phyloP scores from a whole-genome alignment of 73 alveolate species.

The Durusdinium trenchii region DNA sequence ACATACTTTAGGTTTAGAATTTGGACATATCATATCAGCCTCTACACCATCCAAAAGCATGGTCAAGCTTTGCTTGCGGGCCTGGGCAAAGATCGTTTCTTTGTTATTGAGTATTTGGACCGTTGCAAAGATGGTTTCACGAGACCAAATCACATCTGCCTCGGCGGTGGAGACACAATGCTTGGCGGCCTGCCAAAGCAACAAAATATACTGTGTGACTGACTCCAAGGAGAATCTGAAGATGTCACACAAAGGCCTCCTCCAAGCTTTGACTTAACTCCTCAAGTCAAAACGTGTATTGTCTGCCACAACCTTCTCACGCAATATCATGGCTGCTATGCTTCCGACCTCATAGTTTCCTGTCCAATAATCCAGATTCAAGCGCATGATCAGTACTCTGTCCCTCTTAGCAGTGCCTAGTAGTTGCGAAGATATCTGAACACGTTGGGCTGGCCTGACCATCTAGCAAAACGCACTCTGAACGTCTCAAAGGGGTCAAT shows the following conservation, averaged over 20 bases:
- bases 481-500: too few species aligned
- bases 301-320: neutral
- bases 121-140: too few species aligned
- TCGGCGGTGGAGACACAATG: neutral
- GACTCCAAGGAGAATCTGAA: too few species aligned
- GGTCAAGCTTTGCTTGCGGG: constrained; percentile 26
- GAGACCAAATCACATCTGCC: too few species aligned
- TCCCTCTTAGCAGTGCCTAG: constrained; percentile 27
- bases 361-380: neutral
- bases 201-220: neutral
- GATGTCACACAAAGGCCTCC: constrained; percentile 2
- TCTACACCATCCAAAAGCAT: constrained; percentile 12
- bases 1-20: too few species aligned
- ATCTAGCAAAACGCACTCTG: too few species aligned
- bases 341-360: constrained; percentile 27
- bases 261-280: constrained; percentile 10
- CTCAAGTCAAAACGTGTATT: neutral
- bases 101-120: neutral
- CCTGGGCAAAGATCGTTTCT: neutral
- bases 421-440: constrained; percentile 38
- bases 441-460: constrained; percentile 82
- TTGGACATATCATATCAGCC: neutral
- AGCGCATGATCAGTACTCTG: neutral
- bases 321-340: neutral
- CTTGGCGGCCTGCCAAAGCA: neutral